phyloP scores from a whole-genome alignment of 1,284 basidiomycete species.

The Naganishia albida region DNA sequence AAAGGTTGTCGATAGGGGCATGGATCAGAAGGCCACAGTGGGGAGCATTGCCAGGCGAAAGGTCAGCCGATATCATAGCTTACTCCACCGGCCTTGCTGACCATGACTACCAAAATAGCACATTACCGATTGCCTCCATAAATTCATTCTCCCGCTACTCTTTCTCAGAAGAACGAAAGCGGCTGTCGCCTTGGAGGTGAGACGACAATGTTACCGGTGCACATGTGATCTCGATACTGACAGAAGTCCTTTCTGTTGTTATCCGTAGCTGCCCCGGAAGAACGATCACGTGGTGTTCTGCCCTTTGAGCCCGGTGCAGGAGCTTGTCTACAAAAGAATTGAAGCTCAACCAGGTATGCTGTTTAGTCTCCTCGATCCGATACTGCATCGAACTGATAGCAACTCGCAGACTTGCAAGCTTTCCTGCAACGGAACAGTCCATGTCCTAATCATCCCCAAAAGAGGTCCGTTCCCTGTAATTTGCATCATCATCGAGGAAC shows the following conservation, averaged over 20 bases:
- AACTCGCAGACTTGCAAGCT: conserved; percentile 48
- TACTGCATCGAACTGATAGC: neutral
- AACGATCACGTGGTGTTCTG: conserved; percentile 58
- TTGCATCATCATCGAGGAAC: neutral
- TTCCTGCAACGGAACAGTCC: conserved; percentile 52
- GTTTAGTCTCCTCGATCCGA: neutral
- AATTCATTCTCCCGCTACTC: conserved; percentile 54
- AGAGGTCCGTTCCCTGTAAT: conserved; percentile 30
- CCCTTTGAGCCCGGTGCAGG: conserved; percentile 54
- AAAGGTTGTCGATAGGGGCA: conserved; percentile 52
- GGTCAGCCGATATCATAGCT: conserved; percentile 37
- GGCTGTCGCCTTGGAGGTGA: conserved; percentile 52
- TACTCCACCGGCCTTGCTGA: neutral
- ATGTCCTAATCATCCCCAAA: conserved; percentile 50
- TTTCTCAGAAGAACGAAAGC: conserved; percentile 57
- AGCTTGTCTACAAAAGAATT: conserved; percentile 52
- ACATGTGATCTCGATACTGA: conserved; percentile 31
- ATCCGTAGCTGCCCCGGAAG: conserved; percentile 54
- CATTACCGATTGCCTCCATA: conserved; percentile 16
- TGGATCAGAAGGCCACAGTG: conserved; percentile 51
- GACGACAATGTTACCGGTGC: neutral
- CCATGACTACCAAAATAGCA: neutral
- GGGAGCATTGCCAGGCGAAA: conserved; percentile 48
- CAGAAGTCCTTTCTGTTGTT: neutral
- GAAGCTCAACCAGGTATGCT: conserved; percentile 12